A percentile compares a stretch with the other conserved stretches of the same genome.
Evolutionary conservation across 768 basidiomycete species (phyloP).

Genomic region (Boletus reticuloceps): DNA sequence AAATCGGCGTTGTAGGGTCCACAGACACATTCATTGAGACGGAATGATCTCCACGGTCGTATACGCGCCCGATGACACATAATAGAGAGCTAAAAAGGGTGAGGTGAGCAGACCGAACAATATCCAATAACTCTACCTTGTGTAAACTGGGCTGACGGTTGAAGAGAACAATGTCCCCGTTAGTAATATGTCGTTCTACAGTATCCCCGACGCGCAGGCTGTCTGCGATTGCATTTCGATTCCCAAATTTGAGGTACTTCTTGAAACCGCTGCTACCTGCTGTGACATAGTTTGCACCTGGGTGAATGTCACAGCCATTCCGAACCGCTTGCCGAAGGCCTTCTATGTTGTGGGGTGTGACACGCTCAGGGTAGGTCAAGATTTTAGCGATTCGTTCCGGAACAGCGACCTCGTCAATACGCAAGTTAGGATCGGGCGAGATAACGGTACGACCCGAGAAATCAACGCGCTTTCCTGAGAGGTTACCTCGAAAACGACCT

Average conservation of each 20-base stretch:
- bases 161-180: constrained; percentile 96
- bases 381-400: constrained; percentile 94
- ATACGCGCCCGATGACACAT: constrained; percentile 99
- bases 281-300: constrained; percentile 93
- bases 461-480: constrained; percentile 98
- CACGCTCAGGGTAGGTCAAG: constrained; percentile 94
- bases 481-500: constrained; percentile 96
- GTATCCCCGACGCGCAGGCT: constrained; percentile 82
- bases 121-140: constrained; percentile 50
- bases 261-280: constrained; percentile 76
- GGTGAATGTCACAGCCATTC: constrained; percentile 88
- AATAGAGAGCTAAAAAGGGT: constrained; percentile 72
- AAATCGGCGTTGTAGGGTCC: constrained; percentile 99
- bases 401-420: constrained; percentile 97
- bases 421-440: constrained; percentile 97
- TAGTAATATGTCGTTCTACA: constrained; percentile 92
- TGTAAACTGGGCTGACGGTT: constrained; percentile 99
- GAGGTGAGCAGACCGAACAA: neutral
- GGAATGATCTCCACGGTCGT: constrained; percentile 95
- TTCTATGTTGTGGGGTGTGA: constrained; percentile 88
- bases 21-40: constrained; percentile 98
- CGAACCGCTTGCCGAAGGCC: constrained; percentile 69
- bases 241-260: constrained; percentile 87
- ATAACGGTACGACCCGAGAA: constrained; percentile 99
- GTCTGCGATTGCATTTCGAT: constrained; percentile 76